Conservation (phyloP, 108 stramenopile genomes). For the Fragilaria crotonensis region DNA sequence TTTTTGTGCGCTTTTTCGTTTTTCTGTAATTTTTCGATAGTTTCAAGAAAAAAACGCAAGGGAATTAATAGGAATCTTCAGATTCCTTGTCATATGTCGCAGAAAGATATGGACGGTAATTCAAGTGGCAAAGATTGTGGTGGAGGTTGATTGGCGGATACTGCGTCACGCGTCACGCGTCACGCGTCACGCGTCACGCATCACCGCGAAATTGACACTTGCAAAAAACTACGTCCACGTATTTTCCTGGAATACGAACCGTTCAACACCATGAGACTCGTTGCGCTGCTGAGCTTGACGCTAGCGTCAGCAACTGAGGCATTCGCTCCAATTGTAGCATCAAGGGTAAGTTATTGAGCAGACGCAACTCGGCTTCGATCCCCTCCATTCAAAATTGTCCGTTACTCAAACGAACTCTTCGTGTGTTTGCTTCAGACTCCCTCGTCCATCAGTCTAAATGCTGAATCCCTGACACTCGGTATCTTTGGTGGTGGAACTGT, state of each 20-base stretch:
- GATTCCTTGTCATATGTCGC: neutral
- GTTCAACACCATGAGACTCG: too few relatives aligned
- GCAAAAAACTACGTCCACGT: too few relatives aligned
- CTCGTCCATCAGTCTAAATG: neutral
- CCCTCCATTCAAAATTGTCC: neutral
- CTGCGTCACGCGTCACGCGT: neutral
- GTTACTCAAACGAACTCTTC: neutral
- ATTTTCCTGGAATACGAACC: too few relatives aligned
- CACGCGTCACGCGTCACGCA: neutral
- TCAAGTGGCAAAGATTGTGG: neutral
- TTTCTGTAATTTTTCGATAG: too few relatives aligned
- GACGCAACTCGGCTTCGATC: neutral
- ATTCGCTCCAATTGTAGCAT: neutral
- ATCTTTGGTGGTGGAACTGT: constrained; percentile 93
- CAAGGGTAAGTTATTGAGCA: neutral
- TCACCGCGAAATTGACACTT: too few relatives aligned
- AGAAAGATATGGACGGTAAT: neutral
- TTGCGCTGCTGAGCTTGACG: neutral
- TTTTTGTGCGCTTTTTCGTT: too few relatives aligned
- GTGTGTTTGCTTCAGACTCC: neutral
- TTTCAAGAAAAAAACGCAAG: neutral
- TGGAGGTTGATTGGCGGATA: neutral
- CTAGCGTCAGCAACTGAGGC: neutral
- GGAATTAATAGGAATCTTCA: neutral
- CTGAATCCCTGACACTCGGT: constrained; percentile 30